Percentiles rank a stretch among this genome's conserved stretches.
Conservation (phyloP, 805 yeast species). For the Suhomyces tanzawaensis region DNA sequence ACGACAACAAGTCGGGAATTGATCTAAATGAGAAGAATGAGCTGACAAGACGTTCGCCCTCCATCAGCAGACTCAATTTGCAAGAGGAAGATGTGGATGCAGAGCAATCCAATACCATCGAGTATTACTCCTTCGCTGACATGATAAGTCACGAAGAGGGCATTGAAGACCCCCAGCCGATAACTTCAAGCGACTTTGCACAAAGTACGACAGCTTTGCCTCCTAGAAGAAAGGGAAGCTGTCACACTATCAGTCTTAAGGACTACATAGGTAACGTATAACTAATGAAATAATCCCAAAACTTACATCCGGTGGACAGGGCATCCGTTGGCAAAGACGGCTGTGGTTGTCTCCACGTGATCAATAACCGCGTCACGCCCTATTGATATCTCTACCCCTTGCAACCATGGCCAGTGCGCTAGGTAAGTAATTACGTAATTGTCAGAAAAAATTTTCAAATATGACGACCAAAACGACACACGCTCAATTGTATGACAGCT, state of each 20-base stretch:
- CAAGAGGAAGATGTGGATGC: conserved; percentile 1
- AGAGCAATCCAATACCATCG: conserved; percentile 19
- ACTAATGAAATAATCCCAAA: neutral
- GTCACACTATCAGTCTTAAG: conserved; percentile 15
- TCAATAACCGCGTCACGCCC: neutral
- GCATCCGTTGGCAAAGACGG: too few relatives aligned
- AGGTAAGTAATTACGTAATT: conserved; percentile 1
- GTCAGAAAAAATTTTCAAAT: conserved; percentile 2
- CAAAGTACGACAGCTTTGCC: neutral
- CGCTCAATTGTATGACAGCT: neutral
- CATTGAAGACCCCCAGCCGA: conserved; percentile 4
- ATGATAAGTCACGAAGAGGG: conserved; percentile 22
- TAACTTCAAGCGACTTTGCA: too few relatives aligned
- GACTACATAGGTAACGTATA: conserved; percentile 20
- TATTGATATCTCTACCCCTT: neutral
- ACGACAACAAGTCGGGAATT: neutral
- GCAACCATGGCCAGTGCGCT: neutral
- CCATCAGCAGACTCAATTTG: neutral
- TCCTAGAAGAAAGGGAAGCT: conserved; percentile 10
- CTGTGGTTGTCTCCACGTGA: neutral
- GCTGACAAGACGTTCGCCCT: too few relatives aligned
- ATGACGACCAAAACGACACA: conserved; percentile 4
- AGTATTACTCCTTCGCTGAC: conserved; percentile 33
- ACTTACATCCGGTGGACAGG: too few relatives aligned
- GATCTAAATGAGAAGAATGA: too few relatives aligned